Base-by-base conservation (phyloP, 306 rosid genomes). In the Hippophae rhamnoides region DNA sequence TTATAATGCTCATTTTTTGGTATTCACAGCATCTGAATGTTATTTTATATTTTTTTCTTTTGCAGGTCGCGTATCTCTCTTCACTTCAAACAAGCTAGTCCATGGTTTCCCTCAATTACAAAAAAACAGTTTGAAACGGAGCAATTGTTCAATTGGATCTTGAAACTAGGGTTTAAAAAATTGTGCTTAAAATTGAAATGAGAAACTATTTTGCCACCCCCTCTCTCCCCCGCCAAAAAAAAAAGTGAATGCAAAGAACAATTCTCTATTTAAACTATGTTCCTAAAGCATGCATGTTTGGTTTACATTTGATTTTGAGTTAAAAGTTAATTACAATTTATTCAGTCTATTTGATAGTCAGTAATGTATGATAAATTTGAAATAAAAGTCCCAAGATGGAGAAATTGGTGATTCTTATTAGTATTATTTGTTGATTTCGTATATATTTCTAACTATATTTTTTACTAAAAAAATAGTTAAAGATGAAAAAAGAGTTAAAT, bases 41-140 rank as follows among this genome's bases (percentile, higher is more conserved):
- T 4, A 54, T 25, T 42, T 23, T 67, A 68, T 65, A 41, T 78
- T 73, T 66, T 79, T 72, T 57, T 31, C 58, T 84, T 63, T 68
- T 84, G 90, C 97, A 90, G 97, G 94, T 83, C 51, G 13, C 52
- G 72, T 71, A 81, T 68, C 25, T 64, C 47, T 12, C 71, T 62
- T 52, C 86, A 58, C 61, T 70, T 62, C 69, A 68, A 71, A 64
- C 79, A 70, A 64, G 68, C 57, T 54, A 56, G 72, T 67, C 63
- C 69, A 46, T 73, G 63, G 58, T 57, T 62, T 58, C 26, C 54
- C 43, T 43, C 83, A 8, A 54, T 72, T 25, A 55, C 45, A 76
- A 56, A 62, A 76, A 56, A 62, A 50, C 52, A 65, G 54, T 56
- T 74, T 65, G 76, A 81, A 61, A 70, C 27, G 71, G 54, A 69